Base-by-base conservation (phyloP, 1,284 basidiomycete species). In the Microbotryomycetes sp. region DNA sequence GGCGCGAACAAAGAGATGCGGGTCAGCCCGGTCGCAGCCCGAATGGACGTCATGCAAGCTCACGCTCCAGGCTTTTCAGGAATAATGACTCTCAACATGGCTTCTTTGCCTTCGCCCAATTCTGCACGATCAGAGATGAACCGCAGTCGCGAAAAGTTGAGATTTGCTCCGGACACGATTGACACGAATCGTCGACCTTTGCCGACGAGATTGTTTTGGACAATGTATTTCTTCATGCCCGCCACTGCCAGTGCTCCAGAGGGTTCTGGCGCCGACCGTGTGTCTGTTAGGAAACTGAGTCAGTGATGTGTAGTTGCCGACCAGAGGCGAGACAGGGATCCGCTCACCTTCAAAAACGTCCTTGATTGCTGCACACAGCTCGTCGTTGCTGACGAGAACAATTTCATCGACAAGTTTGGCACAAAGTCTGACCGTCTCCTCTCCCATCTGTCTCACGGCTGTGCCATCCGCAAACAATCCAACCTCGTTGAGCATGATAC, bases 391-490 rank as follows among this genome's bases (percentile, higher is more conserved):
- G 23, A 89, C 90, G 68, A 88, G 82, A 48, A 93, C 84, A 32
- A 98, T 79, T 9, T 84, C 87, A 72, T 97, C 92, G n/a, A 97
- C 77, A 23, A 90, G 79, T 56, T 87, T 80, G 73, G 87, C 81
- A 77, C 93, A 97, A 65, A 99, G 83, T 64, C 96, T 83, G 79
- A 97, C 97, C 2, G 90, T 87, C 74, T 98, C 96, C 75, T 87
- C 88, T 12, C 96, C 96, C 0, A 98, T 92, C 52, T 94, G 83
- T 74, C 89, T 87, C n/a, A 98, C 96, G 1, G 96, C 96, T 1
- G 96, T 99, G n/a, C 96, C 96, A 75, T 99, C 96, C 62, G 88
- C 88, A 75, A 99, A 99, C 2, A 93, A 88, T 5, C 96, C 96
- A 1, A 97, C 93, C 74, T 99, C 96, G 29, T 82, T 77, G 60